Evolutionary conservation across 2,329 filamentous ascomycete genomes (phyloP), one percentile per base, ranked within the genome.

Genomic region (Fusarium algeriense): DNA sequence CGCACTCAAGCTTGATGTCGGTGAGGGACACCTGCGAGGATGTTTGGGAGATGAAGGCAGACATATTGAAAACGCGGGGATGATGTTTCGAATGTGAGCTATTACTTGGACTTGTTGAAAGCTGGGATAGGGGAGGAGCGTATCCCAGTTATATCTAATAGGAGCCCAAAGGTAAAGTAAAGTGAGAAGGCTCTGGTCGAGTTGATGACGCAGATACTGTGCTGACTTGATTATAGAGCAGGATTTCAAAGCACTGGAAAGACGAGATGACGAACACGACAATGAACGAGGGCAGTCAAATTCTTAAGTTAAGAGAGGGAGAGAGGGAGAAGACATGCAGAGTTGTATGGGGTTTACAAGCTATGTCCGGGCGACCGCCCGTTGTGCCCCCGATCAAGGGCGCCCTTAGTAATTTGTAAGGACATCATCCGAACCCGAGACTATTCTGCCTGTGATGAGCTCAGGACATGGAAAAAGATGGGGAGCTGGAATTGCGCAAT

Each of bases 1-100:
- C 94, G 69, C 87, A 80, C 44, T 87, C 81, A 65, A 83, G 76
- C 75, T 84, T 86, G 64, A 79, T 79, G 70, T 82, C 80, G 64
- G 80, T 67, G 63, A 82, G 79, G 48, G 83, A 70, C 60, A 80
- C 76, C 67, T 80, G 79, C n/a, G 84, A 83, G 34, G 82, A 82
- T 40, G 79, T 76, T 69, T 81, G 78, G 44, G 79, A 79, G 73
- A 80, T 80, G 54, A 77, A 73, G 73, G 77, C 71, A 64, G 81
- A 78, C 77, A 81, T 81, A 60, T 72, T 78, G 74, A 79, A 80
- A 75, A 48, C n/a, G 62, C 10, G 55, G 49, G 49, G 60, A 58
- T 57, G 49, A 41, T 66, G 55, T 34, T 37, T 55, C 44, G 20
- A 66, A 23, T 54, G 59, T 65, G 30, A n/a, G 37, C 48, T 72